phyloP scores from a whole-genome alignment of 371 early-diverging fungal genomes.

The Mortierella sp. region DNA sequence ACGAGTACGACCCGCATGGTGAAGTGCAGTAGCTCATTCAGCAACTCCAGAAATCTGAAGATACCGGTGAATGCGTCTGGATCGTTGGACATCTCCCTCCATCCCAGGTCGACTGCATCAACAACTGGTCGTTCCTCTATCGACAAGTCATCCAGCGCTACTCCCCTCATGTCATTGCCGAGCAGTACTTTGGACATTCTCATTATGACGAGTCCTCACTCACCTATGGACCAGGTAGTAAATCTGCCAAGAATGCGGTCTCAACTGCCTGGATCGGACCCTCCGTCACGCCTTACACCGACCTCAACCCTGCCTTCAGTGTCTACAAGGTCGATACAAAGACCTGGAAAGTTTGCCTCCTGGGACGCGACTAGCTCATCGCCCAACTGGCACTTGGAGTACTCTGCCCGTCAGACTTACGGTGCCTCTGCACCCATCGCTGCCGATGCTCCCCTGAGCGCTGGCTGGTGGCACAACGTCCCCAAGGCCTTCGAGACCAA shows the following conservation, averaged over 20 bases:
- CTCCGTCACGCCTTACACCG: conserved; percentile 65
- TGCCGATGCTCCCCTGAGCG: conserved; percentile 56
- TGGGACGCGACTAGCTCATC: conserved; percentile 49
- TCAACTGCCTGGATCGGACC: conserved; percentile 69
- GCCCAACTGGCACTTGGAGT: conserved; percentile 72
- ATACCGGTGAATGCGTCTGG: conserved; percentile 69
- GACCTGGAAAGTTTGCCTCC: conserved; percentile 64
- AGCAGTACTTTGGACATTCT: conserved; percentile 75
- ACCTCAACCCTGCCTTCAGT: conserved; percentile 70
- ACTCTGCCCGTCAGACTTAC: conserved; percentile 67
- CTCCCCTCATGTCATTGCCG: conserved; percentile 70
- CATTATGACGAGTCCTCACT: conserved; percentile 71
- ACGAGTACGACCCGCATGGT: conserved; percentile 65
- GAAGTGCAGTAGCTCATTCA: conserved; percentile 64
- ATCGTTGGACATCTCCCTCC: conserved; percentile 72
- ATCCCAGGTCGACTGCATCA: conserved; percentile 65
- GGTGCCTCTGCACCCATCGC: conserved; percentile 44
- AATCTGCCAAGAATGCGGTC: conserved; percentile 62
- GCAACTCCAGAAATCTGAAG: conserved; percentile 67
- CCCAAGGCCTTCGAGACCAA: conserved; percentile 62
- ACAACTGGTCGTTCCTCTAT: conserved; percentile 71
- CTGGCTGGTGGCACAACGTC: conserved; percentile 74
- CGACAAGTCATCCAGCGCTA: conserved; percentile 71
- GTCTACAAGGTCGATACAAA: conserved; percentile 68
- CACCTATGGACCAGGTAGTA: conserved; percentile 61